phyloP scores from a whole-genome alignment of 306 rosid species.

The Erythrophleum fordii region DNA sequence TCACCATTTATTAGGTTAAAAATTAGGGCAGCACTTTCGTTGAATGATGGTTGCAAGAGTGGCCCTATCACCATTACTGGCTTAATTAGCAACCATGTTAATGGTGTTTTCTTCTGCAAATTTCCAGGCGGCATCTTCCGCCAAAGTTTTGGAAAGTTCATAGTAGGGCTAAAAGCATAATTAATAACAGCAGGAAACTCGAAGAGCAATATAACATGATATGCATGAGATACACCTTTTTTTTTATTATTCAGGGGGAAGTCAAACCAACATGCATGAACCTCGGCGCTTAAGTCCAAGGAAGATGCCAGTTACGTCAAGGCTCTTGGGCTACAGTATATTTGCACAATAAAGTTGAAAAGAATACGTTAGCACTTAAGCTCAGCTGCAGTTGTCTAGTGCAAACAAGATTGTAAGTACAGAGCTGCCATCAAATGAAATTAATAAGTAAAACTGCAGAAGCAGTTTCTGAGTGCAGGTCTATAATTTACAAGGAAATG shows the following conservation, averaged over 20 bases:
- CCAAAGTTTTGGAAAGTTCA: not conserved
- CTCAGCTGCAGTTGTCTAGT: not conserved
- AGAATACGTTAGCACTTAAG: not conserved
- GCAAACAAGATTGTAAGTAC: slow-evolving; percentile 1
- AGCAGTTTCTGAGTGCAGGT: too few relatives aligned
- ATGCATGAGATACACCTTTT: not conserved
- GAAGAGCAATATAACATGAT: not conserved
- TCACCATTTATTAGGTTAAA: not conserved
- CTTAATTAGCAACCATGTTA: not conserved
- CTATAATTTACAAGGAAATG: slow-evolving; percentile 11
- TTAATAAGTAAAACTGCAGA: not conserved
- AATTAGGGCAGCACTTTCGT: not conserved
- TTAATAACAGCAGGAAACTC: not conserved
- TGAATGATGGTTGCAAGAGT: not conserved
- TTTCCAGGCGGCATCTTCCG: slow-evolving; percentile 2
- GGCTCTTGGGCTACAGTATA: too few relatives aligned
- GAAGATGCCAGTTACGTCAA: too few relatives aligned
- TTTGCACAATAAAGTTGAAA: not conserved
- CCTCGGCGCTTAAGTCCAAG: too few relatives aligned
- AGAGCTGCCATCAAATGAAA: not conserved
- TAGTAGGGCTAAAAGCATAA: not conserved
- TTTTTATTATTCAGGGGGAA: too few relatives aligned
- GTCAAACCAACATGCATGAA: too few relatives aligned
- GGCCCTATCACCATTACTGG: not conserved
- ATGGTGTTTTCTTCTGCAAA: not conserved